A percentile compares a stretch with the other conserved stretches of the same genome.
These are phyloP conservation scores for Musa troglodytarum DNA, from an alignment of 176 grass and related monocot species.

Conservation along the genomic window DNA sequence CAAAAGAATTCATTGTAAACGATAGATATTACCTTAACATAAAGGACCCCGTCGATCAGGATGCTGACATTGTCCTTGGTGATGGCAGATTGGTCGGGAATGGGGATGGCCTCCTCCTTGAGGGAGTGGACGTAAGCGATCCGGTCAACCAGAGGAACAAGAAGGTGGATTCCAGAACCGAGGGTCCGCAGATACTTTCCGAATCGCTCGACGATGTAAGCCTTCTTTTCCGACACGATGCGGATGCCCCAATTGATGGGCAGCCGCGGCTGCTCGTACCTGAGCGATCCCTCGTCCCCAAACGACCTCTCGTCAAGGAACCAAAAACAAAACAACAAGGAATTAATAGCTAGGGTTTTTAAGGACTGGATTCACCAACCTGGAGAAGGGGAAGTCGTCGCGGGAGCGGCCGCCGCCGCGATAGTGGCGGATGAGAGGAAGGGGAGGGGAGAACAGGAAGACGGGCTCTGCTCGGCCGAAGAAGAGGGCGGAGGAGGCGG, in stretches of 20 bases:
- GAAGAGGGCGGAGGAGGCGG: not conserved
- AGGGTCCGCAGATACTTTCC: constrained; percentile 84
- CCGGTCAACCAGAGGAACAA: constrained; percentile 69
- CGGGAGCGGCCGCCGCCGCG: constrained; percentile 27
- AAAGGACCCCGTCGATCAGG: constrained; percentile 80
- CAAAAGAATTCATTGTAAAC: not conserved
- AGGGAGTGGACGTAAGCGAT: constrained; percentile 91
- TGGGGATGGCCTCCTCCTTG: constrained; percentile 96
- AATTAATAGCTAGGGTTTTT: not conserved
- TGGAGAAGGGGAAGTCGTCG: constrained; percentile 34
- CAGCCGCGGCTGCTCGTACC: constrained; percentile 35
- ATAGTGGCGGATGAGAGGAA: constrained; percentile 18
- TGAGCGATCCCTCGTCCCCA: not conserved
- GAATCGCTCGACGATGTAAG: constrained; percentile 71
- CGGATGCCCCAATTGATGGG: constrained; percentile 87
- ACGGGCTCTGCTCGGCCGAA: not conserved
- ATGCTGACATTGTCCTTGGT: constrained; percentile 94
- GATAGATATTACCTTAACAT: constrained; percentile 61
- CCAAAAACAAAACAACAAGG: not conserved
- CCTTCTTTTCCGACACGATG: constrained; percentile 95
- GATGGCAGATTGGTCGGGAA: constrained; percentile 83
- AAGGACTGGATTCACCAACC: constrained; percentile 2
- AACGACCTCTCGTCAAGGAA: not conserved
- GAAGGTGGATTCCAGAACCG: constrained; percentile 65
- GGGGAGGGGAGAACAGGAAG: not conserved